Evolutionary conservation across 2,329 filamentous ascomycete genomes (phyloP).

Genomic region (Monilinia fructigena): DNA sequence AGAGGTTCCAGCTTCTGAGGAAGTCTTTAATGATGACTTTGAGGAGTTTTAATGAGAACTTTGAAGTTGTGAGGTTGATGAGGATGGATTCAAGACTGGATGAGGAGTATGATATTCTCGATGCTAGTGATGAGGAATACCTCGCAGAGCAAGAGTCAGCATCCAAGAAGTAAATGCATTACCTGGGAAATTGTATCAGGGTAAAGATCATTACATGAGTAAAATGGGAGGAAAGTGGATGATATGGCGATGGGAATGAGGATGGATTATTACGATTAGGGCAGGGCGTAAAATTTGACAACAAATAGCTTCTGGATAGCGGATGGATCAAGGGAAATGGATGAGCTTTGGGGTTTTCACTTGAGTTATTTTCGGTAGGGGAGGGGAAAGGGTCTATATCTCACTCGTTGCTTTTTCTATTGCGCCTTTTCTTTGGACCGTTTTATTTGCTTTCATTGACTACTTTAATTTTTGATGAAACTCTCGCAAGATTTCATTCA

Average conservation of each 20-base stretch:
- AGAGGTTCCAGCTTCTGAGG: constrained; percentile 48
- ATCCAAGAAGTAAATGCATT: constrained; percentile 34
- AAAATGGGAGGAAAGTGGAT: constrained; percentile 20
- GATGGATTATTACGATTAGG: constrained; percentile 21
- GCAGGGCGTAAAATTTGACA: constrained; percentile 40
- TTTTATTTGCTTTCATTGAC: neutral
- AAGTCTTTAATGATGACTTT: constrained; percentile 40
- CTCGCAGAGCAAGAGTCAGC: constrained; percentile 50
- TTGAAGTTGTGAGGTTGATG: constrained; percentile 61
- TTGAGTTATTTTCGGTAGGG: neutral
- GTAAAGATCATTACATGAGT: neutral
- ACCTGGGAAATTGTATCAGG: constrained; percentile 17
- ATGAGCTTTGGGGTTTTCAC: constrained; percentile 30
- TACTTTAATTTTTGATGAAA: constrained; percentile 13
- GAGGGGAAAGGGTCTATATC: constrained; percentile 6
- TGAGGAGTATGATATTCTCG: constrained; percentile 96
- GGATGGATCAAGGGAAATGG: constrained; percentile 18
- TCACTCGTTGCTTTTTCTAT: constrained; percentile 17
- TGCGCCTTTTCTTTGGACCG: neutral
- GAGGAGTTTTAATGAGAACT: constrained; percentile 52
- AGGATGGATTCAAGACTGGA: constrained; percentile 85
- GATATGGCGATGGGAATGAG: constrained; percentile 20
- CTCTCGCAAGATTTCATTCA: constrained; percentile 3
- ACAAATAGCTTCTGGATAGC: constrained; percentile 34
- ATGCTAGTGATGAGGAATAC: constrained; percentile 89